A percentile compares a stretch with the other conserved stretches of the same genome.
phyloP scores from a whole-genome alignment of 1,139 yeast species.

The Geotrichum cucujoidarum region DNA sequence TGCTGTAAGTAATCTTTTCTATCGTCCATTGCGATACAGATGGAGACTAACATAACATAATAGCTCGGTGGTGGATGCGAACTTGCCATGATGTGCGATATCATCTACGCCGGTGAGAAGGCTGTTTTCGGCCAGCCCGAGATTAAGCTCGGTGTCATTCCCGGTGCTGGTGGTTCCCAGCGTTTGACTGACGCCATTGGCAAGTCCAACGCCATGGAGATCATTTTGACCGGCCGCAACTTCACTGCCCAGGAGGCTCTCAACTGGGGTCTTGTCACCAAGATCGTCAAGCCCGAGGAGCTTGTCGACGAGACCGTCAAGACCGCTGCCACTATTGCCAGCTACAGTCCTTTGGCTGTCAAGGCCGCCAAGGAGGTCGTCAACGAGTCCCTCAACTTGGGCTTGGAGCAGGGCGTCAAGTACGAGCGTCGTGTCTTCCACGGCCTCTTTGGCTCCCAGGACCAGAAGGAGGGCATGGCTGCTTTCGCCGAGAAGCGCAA shows the following conservation, averaged over 20 bases:
- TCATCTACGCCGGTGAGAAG: conserved; percentile 46
- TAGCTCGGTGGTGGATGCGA: conserved; percentile 54
- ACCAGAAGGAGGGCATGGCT: conserved; percentile 49
- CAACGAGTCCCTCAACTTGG: conserved; percentile 39
- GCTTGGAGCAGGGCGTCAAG: conserved; percentile 40
- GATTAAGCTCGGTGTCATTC: conserved; percentile 48
- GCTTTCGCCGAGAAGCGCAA: conserved; percentile 48
- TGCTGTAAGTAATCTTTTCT: conserved; percentile 33
- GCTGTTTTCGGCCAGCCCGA: conserved; percentile 56
- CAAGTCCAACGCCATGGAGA: conserved; percentile 47
- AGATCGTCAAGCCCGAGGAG: conserved; percentile 39
- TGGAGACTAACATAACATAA: not conserved
- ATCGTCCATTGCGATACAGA: not conserved
- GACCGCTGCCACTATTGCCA: conserved; percentile 43
- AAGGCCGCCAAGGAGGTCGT: conserved; percentile 47
- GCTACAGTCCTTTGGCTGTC: conserved; percentile 42
- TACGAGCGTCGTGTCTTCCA: conserved; percentile 45
- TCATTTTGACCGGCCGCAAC: conserved; percentile 45
- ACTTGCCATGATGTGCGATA: conserved; percentile 50
- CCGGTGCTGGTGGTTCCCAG: conserved; percentile 54
- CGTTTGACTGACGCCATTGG: conserved; percentile 46
- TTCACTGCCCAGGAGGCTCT: conserved; percentile 44
- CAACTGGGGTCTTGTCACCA: conserved; percentile 47
- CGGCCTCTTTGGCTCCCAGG: conserved; percentile 43
- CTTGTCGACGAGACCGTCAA: conserved; percentile 44